Evolutionary conservation across 345 rosid genomes (phyloP).

Genomic region (Arabidopsis arenosa): DNA sequence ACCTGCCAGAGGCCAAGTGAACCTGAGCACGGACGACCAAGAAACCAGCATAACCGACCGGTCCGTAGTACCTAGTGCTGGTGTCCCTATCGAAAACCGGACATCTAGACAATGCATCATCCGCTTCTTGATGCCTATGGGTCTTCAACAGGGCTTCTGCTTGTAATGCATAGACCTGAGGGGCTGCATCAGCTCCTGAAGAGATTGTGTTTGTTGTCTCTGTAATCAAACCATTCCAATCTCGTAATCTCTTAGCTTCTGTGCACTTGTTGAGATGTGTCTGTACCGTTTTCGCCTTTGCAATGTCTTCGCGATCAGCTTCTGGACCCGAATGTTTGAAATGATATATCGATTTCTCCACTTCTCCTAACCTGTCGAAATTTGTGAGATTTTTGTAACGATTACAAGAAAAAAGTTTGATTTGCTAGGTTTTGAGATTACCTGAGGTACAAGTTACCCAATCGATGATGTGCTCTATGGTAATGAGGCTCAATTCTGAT

Average conservation of each 20-base stretch:
- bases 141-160: slow-evolving; percentile 87
- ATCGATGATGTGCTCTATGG: slow-evolving; percentile 91
- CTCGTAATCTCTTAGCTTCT: slow-evolving; percentile 67
- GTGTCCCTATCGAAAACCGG: slow-evolving; percentile 67
- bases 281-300: slow-evolving; percentile 69
- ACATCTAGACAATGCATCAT: slow-evolving; percentile 56
- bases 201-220: slow-evolving; percentile 63
- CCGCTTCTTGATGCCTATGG: slow-evolving; percentile 81
- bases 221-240: slow-evolving; percentile 69
- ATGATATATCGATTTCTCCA: slow-evolving; percentile 83
- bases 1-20: slow-evolving; percentile 89
- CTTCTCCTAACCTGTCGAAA: slow-evolving; percentile 75
- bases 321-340: slow-evolving; percentile 87
- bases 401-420: background rate
- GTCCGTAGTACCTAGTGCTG: slow-evolving; percentile 75
- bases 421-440: slow-evolving; percentile 32
- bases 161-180: slow-evolving; percentile 87
- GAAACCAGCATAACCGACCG: slow-evolving; percentile 71
- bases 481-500: slow-evolving; percentile 83
- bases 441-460: slow-evolving; percentile 86
- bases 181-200: slow-evolving; percentile 87
- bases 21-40: slow-evolving; percentile 80
- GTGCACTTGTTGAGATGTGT: slow-evolving; percentile 65
- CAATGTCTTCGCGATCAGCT: slow-evolving; percentile 72
- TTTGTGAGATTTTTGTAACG: background rate